A percentile compares a stretch with the other conserved stretches of the same genome.
phyloP scores from a whole-genome alignment of 106 monocot genomes.

The Apostasia shenzhenica region DNA sequence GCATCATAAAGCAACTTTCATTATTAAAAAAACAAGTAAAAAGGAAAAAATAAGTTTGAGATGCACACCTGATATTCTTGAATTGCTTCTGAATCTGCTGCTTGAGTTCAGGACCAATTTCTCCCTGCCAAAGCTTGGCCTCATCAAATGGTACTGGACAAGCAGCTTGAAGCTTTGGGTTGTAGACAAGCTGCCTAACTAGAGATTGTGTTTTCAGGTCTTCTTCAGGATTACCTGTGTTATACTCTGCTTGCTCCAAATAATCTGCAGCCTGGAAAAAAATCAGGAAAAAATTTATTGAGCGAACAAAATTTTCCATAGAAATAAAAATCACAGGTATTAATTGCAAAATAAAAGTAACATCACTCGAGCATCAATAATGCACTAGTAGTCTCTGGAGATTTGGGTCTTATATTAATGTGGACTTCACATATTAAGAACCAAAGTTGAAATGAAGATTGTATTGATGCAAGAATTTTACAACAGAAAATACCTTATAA shows the following conservation, averaged over 20 bases:
- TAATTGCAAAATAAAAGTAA: too few relatives aligned
- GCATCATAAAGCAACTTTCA: too few relatives aligned
- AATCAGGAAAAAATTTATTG: background rate
- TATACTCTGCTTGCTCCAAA: conserved; percentile 89
- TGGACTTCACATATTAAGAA: too few relatives aligned
- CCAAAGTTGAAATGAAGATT: too few relatives aligned
- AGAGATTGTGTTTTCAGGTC: conserved; percentile 83
- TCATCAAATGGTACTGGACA: conserved; percentile 95
- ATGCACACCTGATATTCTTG: conserved; percentile 78
- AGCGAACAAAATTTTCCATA: too few relatives aligned
- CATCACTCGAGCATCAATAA: too few relatives aligned
- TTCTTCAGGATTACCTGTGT: conserved; percentile 64
- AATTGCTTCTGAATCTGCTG: conserved; percentile 86
- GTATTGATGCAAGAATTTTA: too few relatives aligned
- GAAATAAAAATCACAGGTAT: background rate
- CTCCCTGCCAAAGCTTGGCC: conserved; percentile 93
- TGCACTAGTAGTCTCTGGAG: too few relatives aligned
- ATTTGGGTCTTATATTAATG: too few relatives aligned
- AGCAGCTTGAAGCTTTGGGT: conserved; percentile 64
- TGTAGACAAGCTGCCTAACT: conserved; percentile 72
- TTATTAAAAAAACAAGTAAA: background rate
- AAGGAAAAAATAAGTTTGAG: background rate
- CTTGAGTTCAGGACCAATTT: conserved; percentile 77
- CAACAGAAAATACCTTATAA: too few relatives aligned
- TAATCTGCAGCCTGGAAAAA: conserved; percentile 74